Evolutionary conservation across 2,329 filamentous ascomycete species (phyloP), one percentile per base, ranked within the genome.

Genomic region (Trichoderma sp.): DNA sequence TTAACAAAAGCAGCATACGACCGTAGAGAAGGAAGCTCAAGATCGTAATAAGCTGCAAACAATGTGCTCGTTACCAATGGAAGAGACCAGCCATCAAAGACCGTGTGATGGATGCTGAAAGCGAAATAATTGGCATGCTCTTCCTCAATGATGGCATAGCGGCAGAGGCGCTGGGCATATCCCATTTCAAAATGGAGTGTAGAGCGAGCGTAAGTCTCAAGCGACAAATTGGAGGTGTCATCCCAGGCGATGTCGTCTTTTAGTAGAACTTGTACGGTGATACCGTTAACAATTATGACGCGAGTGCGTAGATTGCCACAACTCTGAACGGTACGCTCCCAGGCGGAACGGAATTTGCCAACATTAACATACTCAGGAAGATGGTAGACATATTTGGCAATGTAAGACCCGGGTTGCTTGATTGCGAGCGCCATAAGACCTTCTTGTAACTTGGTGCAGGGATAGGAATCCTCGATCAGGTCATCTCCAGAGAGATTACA

Each of bases 11-110:
- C 9, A 19, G 65, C 48, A 34, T 67, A 69, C 13, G 50, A 35
- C 65, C 67, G 39, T 56, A 68, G 22, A 58, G 66, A 15, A 19
- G 63, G 39, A 45, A 68, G 56, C 53, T 71, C 78, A 29, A 59
- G 35, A 1, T 45, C 25, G 8, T 48, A 9, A 39, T 69, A 68
- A 1, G 56, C 50, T 5, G 58, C 53, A 12, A 27, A 54, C 15
- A 68, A 5, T 2, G 53, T 66, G 2, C 35, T 7, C 39, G 59
- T 58, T 0, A 68, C 1, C 17, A 68, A 32, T 1, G 52, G 52
- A 2, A 68, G 52, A 19, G 61, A 52, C 60, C 60, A 68, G 8
- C 67, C 67, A 19, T 68, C 67, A 12, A 66, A 68, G n/a, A 68
- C 45, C 2, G 60, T 42, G 17, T 68, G 67, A 29, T 68, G 67